These are phyloP conservation scores for Aspergillus awamori DNA, from an alignment of 2,329 filamentous ascomycete genomes.

Conservation along the genomic window DNA sequence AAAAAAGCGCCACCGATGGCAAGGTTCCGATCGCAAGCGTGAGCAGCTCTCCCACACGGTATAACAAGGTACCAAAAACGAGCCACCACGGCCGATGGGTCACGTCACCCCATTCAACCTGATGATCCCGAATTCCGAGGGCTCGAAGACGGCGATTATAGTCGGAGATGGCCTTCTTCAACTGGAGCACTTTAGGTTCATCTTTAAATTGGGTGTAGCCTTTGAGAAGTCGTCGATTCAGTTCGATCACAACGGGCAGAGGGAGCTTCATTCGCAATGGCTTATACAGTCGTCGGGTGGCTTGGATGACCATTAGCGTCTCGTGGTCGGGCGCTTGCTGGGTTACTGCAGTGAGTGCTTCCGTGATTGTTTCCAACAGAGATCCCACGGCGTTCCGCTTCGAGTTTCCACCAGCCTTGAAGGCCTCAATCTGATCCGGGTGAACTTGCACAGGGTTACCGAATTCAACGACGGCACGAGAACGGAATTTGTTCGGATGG, in stretches of 20 bases:
- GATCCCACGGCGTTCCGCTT: constrained; percentile 81
- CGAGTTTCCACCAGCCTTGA: constrained; percentile 73
- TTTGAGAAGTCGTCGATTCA: constrained; percentile 86
- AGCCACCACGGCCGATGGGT: constrained; percentile 67
- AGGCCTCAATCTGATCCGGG: constrained; percentile 78
- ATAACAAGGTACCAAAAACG: constrained; percentile 73
- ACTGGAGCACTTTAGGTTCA: constrained; percentile 75
- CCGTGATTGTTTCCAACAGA: constrained; percentile 82
- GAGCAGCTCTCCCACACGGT: constrained; percentile 75
- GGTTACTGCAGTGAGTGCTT: constrained; percentile 82
- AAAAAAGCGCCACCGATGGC: constrained; percentile 84
- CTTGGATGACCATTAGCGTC: constrained; percentile 95
- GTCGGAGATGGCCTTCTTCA: constrained; percentile 74
- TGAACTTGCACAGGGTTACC: constrained; percentile 86
- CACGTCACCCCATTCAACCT: constrained; percentile 75
- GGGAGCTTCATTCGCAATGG: constrained; percentile 92
- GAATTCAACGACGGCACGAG: constrained; percentile 92
- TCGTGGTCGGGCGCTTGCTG: constrained; percentile 90
- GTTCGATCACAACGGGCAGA: constrained; percentile 86
- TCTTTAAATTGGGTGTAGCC: constrained; percentile 93
- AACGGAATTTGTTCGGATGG: constrained; percentile 97
- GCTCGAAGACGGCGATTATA: constrained; percentile 89
- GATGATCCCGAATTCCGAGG: constrained; percentile 87
- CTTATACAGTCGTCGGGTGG: constrained; percentile 89
- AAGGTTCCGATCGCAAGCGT: constrained; percentile 79